Evolutionary conservation across 1,139 yeast genomes (phyloP), one percentile per base, ranked within the genome.

Genomic region (Nematodospora anomalae): DNA sequence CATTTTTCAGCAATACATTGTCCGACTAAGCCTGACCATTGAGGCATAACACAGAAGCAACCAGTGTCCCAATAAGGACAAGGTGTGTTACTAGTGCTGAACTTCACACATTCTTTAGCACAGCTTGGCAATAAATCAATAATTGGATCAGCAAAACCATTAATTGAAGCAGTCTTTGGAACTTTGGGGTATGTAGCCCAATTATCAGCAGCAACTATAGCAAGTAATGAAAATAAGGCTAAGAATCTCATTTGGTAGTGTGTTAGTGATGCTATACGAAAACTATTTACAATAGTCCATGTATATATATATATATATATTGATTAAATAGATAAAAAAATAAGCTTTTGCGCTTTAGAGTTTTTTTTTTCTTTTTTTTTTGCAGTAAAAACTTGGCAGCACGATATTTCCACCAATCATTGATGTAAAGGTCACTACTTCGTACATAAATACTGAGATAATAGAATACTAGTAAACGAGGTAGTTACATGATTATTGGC

Each of bases 1-100:
- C 79, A 73, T 16, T 50, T 47, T 34, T 57, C 45, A 33, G 74
- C 76, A 41, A 72, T 53, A 54, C 78, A 73, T 35, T 62, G 58
- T 21, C 68, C 79, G 14, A 73, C 75, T 31, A 51, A 49, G 15
- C 71, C 73, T 25, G 67, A 57, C 74, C 74, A 72, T 44, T 59
- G 65, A 12, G 72, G 66, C 74, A 73, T 72, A 14, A 71, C 74
- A 55, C 78, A 72, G 47, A 72, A 62, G 50, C 78, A 72, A 4
- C 78, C 78, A 21, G 78, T 67, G 46, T 72, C 78, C 78, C 78
- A 72, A 59, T 71, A 71, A 32, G 78, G 78, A 49, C 78, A 72
- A 23, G 73, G 73, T 4, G 73, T 67, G 30, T 53, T 52, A 4
- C 57, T 57, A 21, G 68, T 60, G 33, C 58, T 55, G 36, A 53